A percentile compares a stretch with the other conserved stretches of the same genome.
These are phyloP conservation scores for Nicotiana tomentosiformis DNA, from an alignment of 257 asterid genomes.

Conservation along the genomic window DNA sequence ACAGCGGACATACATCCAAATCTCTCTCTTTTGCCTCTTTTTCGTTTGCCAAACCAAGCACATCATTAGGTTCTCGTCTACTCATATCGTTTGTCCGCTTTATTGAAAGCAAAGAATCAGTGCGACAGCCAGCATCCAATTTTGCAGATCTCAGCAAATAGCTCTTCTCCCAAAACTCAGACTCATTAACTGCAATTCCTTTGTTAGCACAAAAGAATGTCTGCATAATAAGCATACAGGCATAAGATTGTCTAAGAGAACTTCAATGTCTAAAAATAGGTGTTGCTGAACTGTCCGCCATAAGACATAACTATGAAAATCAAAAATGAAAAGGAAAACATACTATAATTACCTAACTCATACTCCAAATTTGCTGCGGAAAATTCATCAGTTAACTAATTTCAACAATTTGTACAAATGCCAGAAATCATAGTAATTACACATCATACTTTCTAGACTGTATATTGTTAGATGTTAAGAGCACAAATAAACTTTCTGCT, in stretches of 20 bases:
- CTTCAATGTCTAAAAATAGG: neutral
- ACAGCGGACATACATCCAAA: slow-evolving; percentile 65
- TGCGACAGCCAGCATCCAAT: slow-evolving; percentile 25
- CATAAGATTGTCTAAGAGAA: slow-evolving; percentile 14
- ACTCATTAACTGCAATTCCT: slow-evolving; percentile 65
- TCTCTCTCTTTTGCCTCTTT: slow-evolving; percentile 47
- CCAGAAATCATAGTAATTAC: neutral
- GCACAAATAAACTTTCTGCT: too few relatives aligned
- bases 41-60: slow-evolving; percentile 33
- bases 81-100: slow-evolving; percentile 32
- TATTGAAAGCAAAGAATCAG: slow-evolving; percentile 29
- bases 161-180: slow-evolving; percentile 99
- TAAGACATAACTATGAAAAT: neutral
- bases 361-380: neutral
- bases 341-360: neutral
- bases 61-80: slow-evolving; percentile 43
- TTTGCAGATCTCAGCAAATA: slow-evolving; percentile 53
- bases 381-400: neutral
- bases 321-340: neutral
- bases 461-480: neutral
- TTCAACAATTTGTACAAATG: neutral
- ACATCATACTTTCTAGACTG: neutral
- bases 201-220: slow-evolving; percentile 81
- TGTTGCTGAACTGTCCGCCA: neutral
- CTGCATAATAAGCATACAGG: slow-evolving; percentile 31